Evolutionary conservation across 441 rosid species (phyloP), one percentile per base, ranked within the genome.

Genomic region (Adansonia rubrostipa): DNA sequence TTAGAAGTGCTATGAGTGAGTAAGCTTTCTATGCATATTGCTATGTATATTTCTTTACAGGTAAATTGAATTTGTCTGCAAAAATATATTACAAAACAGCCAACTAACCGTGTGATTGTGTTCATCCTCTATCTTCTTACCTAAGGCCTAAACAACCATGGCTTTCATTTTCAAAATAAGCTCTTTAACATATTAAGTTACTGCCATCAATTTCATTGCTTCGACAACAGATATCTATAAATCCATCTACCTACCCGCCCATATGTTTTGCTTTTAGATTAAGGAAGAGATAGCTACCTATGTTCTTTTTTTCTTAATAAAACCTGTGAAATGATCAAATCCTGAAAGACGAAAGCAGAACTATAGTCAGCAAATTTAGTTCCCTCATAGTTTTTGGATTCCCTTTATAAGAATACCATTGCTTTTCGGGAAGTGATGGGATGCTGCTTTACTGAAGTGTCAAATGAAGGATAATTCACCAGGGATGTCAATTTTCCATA

Each of bases 121-220:
- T 45, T 40, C 66, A 5, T 61, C 45, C 57, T 42, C 40, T 19
- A 7, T 45, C 54, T 57, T 33, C 76, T 58, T 7, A 73, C 11
- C 48, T n/a, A n/a, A 9, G 63, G 63, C 75, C 28, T 54, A 54
- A 71, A 33, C 28, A 71, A 28, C 50, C 50, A 40, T 36, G 62
- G 19, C 65, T 42, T 47, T 10, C 19, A 57, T 19, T 73, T 71
- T 53, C 24, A 71, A 54, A 54, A 54, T 48, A 15, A 72, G 24
- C 62, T 9, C 62, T 40, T 71, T 53, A 71, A 71, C 48, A 9
- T 50, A 24, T 72, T 33, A 56, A 53, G 24, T 10, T 54, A 22
- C 36, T 56, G 76, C 51, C 40, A 73, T 40, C 51, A 56, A 40
- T 40, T 73, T 73, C 76, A 73, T 19, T 73, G 53, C 20, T 5